Evolutionary conservation across 192 early-diverging fungal genomes (phyloP).

Genomic region (Umbelopsis isabellina): DNA sequence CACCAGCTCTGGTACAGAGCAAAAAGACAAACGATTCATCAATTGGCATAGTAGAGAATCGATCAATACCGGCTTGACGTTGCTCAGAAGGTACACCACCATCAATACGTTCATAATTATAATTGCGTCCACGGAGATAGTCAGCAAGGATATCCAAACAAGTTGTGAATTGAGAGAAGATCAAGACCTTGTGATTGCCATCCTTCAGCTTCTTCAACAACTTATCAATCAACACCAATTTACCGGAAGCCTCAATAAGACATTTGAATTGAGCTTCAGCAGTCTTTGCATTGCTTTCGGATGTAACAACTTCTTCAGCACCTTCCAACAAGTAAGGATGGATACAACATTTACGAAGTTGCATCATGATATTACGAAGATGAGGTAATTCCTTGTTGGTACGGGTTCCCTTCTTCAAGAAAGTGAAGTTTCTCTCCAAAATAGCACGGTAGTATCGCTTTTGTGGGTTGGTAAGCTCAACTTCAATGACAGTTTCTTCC

Average conservation of each 20-base stretch:
- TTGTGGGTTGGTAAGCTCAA: slow-evolving; percentile 82
- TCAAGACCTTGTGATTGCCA: slow-evolving; percentile 83
- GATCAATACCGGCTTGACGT: slow-evolving; percentile 85
- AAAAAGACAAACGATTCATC: slow-evolving; percentile 85
- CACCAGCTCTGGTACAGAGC: slow-evolving; percentile 84
- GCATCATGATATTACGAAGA: slow-evolving; percentile 87
- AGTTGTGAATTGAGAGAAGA: slow-evolving; percentile 88
- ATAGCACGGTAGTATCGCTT: slow-evolving; percentile 88
- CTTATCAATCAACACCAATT: slow-evolving; percentile 82
- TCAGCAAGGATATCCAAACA: slow-evolving; percentile 84
- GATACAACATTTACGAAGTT: slow-evolving; percentile 88
- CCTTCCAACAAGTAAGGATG: slow-evolving; percentile 81
- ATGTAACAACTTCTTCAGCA: slow-evolving; percentile 78
- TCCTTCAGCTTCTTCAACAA: slow-evolving; percentile 71
- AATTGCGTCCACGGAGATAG: slow-evolving; percentile 73
- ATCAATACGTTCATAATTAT: slow-evolving; percentile 81
- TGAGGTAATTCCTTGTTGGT: slow-evolving; percentile 65
- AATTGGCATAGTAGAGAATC: slow-evolving; percentile 68
- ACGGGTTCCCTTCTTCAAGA: slow-evolving; percentile 77
- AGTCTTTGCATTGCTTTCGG: slow-evolving; percentile 61
- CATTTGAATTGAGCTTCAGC: slow-evolving; percentile 68
- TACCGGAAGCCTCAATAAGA: slow-evolving; percentile 79
- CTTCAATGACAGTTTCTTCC: slow-evolving; percentile 90
- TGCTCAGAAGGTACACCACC: slow-evolving; percentile 76
- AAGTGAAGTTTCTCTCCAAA: slow-evolving; percentile 79